Percentiles rank a stretch among this genome's conserved stretches.
Evolutionary conservation across 148 eudicot genomes (phyloP).

Genomic region (Arctostaphylos glauca): DNA sequence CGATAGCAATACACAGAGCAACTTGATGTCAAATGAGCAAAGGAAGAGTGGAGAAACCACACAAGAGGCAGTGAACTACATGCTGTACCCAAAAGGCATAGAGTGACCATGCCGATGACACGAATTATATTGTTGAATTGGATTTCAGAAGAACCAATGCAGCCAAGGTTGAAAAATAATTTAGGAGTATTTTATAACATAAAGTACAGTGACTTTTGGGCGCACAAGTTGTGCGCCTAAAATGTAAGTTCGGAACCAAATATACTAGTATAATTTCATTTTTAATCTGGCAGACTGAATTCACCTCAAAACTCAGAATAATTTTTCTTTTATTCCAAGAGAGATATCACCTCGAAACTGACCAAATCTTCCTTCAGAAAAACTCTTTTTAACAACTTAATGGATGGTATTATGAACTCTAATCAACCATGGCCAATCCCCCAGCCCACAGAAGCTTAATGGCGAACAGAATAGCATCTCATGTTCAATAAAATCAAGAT

Average conservation of each 20-base stretch:
- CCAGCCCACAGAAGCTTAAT: background rate
- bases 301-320: background rate
- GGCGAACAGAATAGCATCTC: background rate
- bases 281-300: background rate
- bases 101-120: background rate
- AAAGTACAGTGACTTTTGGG: background rate
- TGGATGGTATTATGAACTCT: background rate
- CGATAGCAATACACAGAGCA: background rate
- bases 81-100: background rate
- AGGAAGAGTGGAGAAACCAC: background rate
- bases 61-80: background rate
- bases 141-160: background rate
- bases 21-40: background rate
- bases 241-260: background rate
- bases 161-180: conserved; percentile 2
- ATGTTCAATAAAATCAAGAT: background rate
- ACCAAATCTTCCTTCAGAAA: background rate
- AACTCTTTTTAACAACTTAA: background rate
- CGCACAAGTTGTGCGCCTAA: background rate
- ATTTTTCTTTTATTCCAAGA: background rate
- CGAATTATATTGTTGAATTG: background rate
- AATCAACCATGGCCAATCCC: background rate
- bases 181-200: background rate
- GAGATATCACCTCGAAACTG: background rate
- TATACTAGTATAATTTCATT: background rate